A percentile compares a stretch with the other conserved stretches of the same genome.
These are phyloP conservation scores for Cryphonectria radicalis DNA, from an alignment of 2,329 filamentous ascomycete species.

Conservation along the genomic window DNA sequence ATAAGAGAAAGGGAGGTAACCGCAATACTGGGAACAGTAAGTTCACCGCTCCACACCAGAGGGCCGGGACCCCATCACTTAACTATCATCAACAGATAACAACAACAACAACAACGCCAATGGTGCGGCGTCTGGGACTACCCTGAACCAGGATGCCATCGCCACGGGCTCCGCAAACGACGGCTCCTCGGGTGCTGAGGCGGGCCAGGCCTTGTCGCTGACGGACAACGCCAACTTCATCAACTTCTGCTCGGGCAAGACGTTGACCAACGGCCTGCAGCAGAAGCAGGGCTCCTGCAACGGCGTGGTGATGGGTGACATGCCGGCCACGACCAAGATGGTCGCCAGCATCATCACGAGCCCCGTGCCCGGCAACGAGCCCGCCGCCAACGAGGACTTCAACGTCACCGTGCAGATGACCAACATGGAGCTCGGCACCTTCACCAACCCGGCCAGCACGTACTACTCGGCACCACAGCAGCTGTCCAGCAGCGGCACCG, in stretches of 20 bases:
- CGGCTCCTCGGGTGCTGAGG: conserved; percentile 29
- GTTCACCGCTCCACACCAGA: not conserved
- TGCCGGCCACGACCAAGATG: conserved; percentile 59
- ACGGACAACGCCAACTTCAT: conserved; percentile 58
- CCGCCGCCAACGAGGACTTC: conserved; percentile 50
- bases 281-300: conserved; percentile 65
- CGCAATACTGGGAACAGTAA: not conserved
- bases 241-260: conserved; percentile 62
- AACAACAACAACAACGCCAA: conserved; percentile 28
- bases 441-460: conserved; percentile 63
- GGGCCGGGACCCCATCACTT: not conserved
- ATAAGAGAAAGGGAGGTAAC: conserved; percentile 9
- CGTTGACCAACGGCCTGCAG: conserved; percentile 65
- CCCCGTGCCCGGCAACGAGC: conserved; percentile 48
- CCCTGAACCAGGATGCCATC: conserved; percentile 42
- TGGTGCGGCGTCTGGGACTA: conserved; percentile 37
- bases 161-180: conserved; percentile 34
- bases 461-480: conserved; percentile 64
- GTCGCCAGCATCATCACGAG: conserved; percentile 60
- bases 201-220: conserved; percentile 21
- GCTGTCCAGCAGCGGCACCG: conserved; percentile 41
- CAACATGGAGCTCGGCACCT: conserved; percentile 60
- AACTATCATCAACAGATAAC: conserved; percentile 23
- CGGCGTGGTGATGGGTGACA: conserved; percentile 64
- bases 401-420: conserved; percentile 54